Base-by-base conservation (phyloP, 108 stramenopile species). In the Cylindrotheca fusiformis region DNA sequence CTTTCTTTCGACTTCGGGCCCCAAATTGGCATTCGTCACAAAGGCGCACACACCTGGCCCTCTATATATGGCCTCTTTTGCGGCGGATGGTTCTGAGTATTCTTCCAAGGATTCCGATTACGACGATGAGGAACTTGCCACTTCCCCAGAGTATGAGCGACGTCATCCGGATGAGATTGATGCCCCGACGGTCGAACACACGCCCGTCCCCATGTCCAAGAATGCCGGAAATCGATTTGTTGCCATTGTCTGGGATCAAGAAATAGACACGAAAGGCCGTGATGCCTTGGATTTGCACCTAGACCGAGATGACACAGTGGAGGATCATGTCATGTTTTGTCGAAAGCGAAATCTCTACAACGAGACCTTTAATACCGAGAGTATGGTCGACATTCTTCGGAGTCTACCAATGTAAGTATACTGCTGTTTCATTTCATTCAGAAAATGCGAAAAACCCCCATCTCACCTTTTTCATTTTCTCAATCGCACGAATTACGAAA, bases 241-340 rank as follows among this genome's bases (percentile, higher is more conserved):
- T 4, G 81, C 84, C 18, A 10, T 93, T 12, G 68, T 85, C 0
- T 80, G 82, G 70, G 91, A 93, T 76, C 69, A 66, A 4, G 59
- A 68, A 12, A 55, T 88, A 18, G 77, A 84, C 20, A 51, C 59
- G 23, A 58, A 79, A 32, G 75, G 66, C 28, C 56, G 71, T 6
- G 68, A 79, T 58, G 47, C 72, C 20, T 71, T 76, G 81, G 80
- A 88, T 29, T 75, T 87, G 67, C 87, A 88, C 54, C 49, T 83
- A 10, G 78, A 86, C 47, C 77, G 87, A 28, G 58, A 86, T 52
- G 65, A 59, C 0, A 59, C 84, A 60, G 87, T 83, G 18, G 86
- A 89, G 67, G 86, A 87, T 61, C 91, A 93, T 71, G 87, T 93
- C 58, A 83, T 93, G 86, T 93, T 79, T 78, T 86, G 87, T 48